These are phyloP conservation scores for Wickerhamiella domercqiae DNA, from an alignment of 805 yeast species.

Conservation along the genomic window DNA sequence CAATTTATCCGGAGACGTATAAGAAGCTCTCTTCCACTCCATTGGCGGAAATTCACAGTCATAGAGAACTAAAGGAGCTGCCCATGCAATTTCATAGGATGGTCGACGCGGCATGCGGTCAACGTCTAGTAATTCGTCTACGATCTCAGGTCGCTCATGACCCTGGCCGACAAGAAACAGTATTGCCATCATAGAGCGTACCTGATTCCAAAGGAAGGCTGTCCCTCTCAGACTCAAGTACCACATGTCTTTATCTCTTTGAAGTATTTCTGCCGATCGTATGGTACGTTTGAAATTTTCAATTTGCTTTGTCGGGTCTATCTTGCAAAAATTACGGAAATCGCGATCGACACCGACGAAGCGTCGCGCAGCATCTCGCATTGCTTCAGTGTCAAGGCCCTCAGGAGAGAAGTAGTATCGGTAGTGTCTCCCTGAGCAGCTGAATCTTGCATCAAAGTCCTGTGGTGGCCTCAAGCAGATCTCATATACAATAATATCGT, in stretches of 20 bases:
- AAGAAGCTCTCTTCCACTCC: constrained; percentile 37
- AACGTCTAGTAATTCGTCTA: constrained; percentile 45
- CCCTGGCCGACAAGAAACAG: constrained; percentile 68
- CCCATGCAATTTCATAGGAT: constrained; percentile 75
- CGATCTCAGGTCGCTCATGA: constrained; percentile 44
- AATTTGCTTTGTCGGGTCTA: constrained; percentile 89
- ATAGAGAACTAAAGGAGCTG: constrained; percentile 69
- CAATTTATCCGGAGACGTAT: constrained; percentile 14
- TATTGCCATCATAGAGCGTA: constrained; percentile 83
- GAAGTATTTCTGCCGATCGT: constrained; percentile 33
- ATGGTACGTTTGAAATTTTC: constrained; percentile 60
- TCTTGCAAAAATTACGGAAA: constrained; percentile 84
- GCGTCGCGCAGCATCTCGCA: constrained; percentile 50
- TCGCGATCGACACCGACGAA: constrained; percentile 61
- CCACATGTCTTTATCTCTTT: constrained; percentile 24
- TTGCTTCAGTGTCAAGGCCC: constrained; percentile 44
- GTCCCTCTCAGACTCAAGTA: constrained; percentile 69
- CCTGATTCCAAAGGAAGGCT: constrained; percentile 97
- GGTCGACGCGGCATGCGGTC: constrained; percentile 52
- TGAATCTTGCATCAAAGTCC: constrained; percentile 81
- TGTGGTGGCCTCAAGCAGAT: constrained; percentile 71
- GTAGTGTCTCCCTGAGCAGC: constrained; percentile 76
- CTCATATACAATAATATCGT: constrained; percentile 69
- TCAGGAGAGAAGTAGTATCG: constrained; percentile 46
- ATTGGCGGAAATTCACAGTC: constrained; percentile 65